Base-by-base conservation (phyloP, 2,329 filamentous ascomycete species). In the Keithomyces neogunnii region DNA sequence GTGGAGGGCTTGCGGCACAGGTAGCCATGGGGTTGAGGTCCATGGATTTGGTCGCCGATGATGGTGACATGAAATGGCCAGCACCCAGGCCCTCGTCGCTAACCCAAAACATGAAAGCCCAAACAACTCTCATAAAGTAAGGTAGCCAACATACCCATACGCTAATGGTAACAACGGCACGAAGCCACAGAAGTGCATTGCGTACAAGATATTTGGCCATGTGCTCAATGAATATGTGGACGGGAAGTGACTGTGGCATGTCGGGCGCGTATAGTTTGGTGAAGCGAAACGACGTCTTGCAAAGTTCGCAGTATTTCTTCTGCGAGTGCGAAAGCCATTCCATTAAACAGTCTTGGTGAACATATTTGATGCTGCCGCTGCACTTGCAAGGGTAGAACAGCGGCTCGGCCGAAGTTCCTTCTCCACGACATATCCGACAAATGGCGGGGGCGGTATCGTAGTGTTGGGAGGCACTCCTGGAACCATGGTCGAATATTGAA, bases 261-360 rank as follows among this genome's bases (percentile, higher is more conserved):
- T 91, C 81, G 3, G 90, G 89, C 55, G 91, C 85, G 73, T 99
- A 99, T 39, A 99, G 81, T 70, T 99, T 99, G 49, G 93, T 99
- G 74, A 99, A 99, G 54, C 90, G 88, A 65, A 97, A 99, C 0
- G 91, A 85, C 2, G 93, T 99, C 74, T 99, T 99, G 82, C 93
- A 99, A 36, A 99, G 84, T 73, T 99, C 93, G 76, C 95, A 99
- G 74, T 99, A 88, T 69, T 97, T 97, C 80, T 99, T 99, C 67
- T 99, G 91, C 2, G 93, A 97, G 69, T 99, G 95, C 47, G 90
- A 92, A 28, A 99, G 77, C 93, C 93, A 99, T 70, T 97, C 91
- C 86, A 99, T 96, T 69, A 99, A 73, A 67, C 93, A 99, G 66
- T 95, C 88, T 70, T 99, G 93, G 68, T 99, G 93, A 55, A 99